These are phyloP conservation scores for Suillus plorans DNA, from an alignment of 768 basidiomycete genomes.

Conservation along the genomic window DNA sequence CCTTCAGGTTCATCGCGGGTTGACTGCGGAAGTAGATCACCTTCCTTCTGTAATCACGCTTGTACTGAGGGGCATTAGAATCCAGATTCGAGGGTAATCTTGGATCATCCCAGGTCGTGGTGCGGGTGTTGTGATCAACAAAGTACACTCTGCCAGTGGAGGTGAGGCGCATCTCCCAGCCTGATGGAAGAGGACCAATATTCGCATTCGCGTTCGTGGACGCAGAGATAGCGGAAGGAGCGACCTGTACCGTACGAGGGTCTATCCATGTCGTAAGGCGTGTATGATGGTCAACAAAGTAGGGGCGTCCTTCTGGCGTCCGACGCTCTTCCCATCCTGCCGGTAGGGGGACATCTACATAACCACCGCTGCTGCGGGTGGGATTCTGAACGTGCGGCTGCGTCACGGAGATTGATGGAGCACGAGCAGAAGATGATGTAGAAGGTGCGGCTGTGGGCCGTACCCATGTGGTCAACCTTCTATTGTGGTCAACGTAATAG, in stretches of 20 bases:
- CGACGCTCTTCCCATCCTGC: conserved; percentile 92
- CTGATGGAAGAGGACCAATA: conserved; percentile 82
- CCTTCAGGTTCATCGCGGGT: conserved; percentile 73
- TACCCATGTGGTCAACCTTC: conserved; percentile 80
- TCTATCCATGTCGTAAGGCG: conserved; percentile 92
- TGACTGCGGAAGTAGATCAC: conserved; percentile 92
- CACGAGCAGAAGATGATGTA: conserved; percentile 20
- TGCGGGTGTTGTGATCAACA: conserved; percentile 88
- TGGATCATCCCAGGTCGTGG: conserved; percentile 93
- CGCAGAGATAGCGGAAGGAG: conserved; percentile 43
- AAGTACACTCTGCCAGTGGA: conserved; percentile 86
- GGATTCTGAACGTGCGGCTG: conserved; percentile 31
- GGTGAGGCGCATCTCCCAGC: conserved; percentile 95
- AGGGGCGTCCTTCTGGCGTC: conserved; percentile 82
- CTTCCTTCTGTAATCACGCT: conserved; percentile 89
- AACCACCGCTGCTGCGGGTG: conserved; percentile 23
- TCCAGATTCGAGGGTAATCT: conserved; percentile 80
- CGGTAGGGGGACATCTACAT: conserved; percentile 72
- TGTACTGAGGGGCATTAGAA: conserved; percentile 91
- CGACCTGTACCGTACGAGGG: conserved; percentile 59
- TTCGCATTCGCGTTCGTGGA: conserved; percentile 50
- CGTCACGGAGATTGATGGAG: conserved; percentile 15
- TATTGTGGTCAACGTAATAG: conserved; percentile 89
- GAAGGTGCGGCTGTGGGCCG: conserved; percentile 37
- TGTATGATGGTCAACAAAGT: conserved; percentile 75